Base-by-base conservation (phyloP, 148 eudicot genomes). In the Salicornia ramosissima region DNA sequence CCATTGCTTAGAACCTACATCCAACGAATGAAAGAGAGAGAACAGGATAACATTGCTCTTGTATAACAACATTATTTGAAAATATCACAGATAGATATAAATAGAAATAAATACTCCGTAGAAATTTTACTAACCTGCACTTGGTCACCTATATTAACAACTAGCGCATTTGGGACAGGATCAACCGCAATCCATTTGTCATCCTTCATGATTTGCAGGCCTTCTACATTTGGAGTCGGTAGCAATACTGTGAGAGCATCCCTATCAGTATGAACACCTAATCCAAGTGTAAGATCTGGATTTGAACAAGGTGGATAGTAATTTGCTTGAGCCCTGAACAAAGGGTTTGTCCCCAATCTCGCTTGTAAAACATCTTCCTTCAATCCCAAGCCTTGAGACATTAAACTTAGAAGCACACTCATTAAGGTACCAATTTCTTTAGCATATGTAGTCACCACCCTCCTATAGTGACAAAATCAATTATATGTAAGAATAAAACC, bases 261-360 rank as follows among this genome's bases (percentile, higher is more conserved):
- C 14, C 85, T 78, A 34, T 86, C 87, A 7, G 82, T 77, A 59
- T 86, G 90, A 0, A 78, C 67, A 2, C 79, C 82, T 19, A 83
- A 53, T 30, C 85, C 90, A 11, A 86, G 75, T 0, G 86, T 77
- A 24, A 81, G 76, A 43, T 86, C 82, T 0, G 89, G 89, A 16
- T 83, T 74, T 12, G 89, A 76, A 59, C 85, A 86, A 19, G 81
- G 82, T 2, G 86, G 87, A 54, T 79, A 86, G 58, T 67, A 86
- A 68, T 86, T 86, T 28, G 73, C 76, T 75, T 75, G 79, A 10
- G 24, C 75, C 67, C 72, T 70, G 46, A 28, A 75, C 21, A 72
- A 67, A 13, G 76, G 76, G 22, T 72, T 18, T 40, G 49, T 12
- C n/a, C 79, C 79, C 26, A 72, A 45, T 36, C 50, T 64, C 15